Evolutionary conservation across 148 eudicot species (phyloP).

Genomic region (Vaccinium darrowii): DNA sequence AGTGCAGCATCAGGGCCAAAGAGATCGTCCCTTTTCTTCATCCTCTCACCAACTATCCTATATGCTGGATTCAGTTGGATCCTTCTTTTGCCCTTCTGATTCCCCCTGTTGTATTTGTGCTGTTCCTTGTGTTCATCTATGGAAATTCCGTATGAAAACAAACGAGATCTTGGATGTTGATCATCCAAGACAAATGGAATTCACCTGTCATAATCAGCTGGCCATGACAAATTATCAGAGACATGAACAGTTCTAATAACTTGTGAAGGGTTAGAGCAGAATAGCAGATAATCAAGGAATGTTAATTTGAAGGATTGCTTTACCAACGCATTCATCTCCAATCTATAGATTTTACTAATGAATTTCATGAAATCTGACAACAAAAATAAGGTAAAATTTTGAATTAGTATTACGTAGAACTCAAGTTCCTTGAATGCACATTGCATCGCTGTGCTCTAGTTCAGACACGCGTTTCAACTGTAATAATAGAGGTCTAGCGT

Average conservation of each 20-base stretch:
- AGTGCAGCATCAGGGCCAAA: conserved; percentile 3
- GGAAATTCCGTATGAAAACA: neutral
- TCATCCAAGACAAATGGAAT: neutral
- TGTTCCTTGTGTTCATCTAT: neutral
- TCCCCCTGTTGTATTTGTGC: neutral
- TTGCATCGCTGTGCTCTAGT: neutral
- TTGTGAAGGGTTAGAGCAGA: neutral
- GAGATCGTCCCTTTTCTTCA: neutral
- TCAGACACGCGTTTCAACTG: neutral
- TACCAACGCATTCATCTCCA: neutral
- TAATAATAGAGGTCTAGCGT: neutral
- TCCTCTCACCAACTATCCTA: neutral
- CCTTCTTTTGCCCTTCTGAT: neutral
- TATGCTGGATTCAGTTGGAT: neutral
- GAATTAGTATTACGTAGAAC: neutral
- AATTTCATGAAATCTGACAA: neutral
- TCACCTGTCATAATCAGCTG: neutral
- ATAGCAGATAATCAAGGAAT: neutral
- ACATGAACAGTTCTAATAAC: neutral
- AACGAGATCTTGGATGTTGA: neutral
- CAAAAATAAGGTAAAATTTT: neutral
- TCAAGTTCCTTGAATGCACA: neutral
- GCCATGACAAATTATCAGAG: neutral
- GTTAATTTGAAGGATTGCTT: neutral
- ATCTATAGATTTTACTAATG: neutral